A percentile compares a stretch with the other conserved stretches of the same genome.
Evolutionary conservation across 768 basidiomycete species (phyloP).

Genomic region (Tubosaeta sp.): DNA sequence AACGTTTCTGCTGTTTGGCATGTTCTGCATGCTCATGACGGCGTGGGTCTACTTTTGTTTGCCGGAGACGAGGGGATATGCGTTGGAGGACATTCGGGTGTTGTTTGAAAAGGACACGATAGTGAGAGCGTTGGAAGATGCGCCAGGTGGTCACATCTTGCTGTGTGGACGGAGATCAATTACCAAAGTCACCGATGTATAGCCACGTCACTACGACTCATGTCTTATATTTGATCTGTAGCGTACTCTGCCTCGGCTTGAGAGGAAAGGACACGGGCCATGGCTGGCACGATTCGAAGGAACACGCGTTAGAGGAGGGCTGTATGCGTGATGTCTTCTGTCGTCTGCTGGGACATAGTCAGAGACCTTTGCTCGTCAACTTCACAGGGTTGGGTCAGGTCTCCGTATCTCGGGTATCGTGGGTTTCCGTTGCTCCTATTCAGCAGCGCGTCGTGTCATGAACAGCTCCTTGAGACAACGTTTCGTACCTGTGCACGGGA

Average conservation of each 20-base stretch:
- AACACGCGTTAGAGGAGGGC: slow-evolving; percentile 3
- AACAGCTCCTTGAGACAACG: slow-evolving; percentile 28
- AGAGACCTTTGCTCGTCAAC: slow-evolving; percentile 14
- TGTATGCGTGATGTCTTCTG: slow-evolving; percentile 1
- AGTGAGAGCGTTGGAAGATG: slow-evolving; percentile 32
- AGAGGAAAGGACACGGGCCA: slow-evolving; percentile 6
- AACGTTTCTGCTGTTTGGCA: slow-evolving; percentile 33
- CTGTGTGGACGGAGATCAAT: slow-evolving; percentile 9
- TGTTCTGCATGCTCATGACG: slow-evolving; percentile 31
- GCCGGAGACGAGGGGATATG: slow-evolving; percentile 39
- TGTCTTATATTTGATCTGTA: slow-evolving; percentile 26
- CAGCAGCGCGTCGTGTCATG: slow-evolving; percentile 19
- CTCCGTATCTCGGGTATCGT: slow-evolving; percentile 22
- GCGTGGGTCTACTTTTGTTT: slow-evolving; percentile 35
- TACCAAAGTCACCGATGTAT: background rate
- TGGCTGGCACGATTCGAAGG: background rate
- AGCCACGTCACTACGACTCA: no score
- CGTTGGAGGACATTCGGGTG: slow-evolving; percentile 36
- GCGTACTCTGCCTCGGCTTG: slow-evolving; percentile 30
- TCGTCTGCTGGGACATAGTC: slow-evolving; percentile 5
- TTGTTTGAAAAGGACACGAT: slow-evolving; percentile 34
- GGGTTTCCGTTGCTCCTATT: slow-evolving; percentile 29
- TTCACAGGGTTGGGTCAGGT: slow-evolving; percentile 19
- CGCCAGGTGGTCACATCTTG: slow-evolving; percentile 32
- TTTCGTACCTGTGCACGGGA: slow-evolving; percentile 32